Conservation (phyloP, 2,329 filamentous ascomycete species). For the Paraconiothyrium sp. region DNA sequence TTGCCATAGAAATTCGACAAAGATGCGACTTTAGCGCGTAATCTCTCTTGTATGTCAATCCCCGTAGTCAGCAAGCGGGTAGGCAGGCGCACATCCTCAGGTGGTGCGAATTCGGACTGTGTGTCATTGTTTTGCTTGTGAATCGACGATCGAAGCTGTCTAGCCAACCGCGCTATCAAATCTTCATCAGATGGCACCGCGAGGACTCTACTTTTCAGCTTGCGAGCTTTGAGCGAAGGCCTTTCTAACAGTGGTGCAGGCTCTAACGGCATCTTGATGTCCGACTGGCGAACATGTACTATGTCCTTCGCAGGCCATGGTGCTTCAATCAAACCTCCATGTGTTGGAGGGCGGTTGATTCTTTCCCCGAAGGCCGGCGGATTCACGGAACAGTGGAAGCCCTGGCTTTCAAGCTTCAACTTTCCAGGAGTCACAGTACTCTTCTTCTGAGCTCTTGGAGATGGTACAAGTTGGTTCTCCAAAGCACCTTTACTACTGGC, state of each 20-base stretch:
- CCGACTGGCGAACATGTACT: conserved; percentile 49
- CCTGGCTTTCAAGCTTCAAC: conserved; percentile 47
- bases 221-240: conserved; percentile 31
- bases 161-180: conserved; percentile 33
- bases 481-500: conserved; percentile 24
- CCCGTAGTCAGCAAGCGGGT: conserved; percentile 48
- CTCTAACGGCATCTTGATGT: conserved; percentile 6
- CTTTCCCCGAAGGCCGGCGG: conserved; percentile 33
- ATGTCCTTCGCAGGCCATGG: conserved; percentile 76
- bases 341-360: conserved; percentile 57
- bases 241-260: neutral
- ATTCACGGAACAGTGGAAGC: conserved; percentile 27
- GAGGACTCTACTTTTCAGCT: conserved; percentile 52
- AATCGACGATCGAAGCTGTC: conserved; percentile 27
- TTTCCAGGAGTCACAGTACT: conserved; percentile 60
- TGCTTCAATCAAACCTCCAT: conserved; percentile 72
- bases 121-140: neutral
- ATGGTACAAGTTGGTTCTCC: conserved; percentile 28
- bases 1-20: neutral
- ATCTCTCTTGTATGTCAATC: conserved; percentile 50
- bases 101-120: conserved; percentile 25
- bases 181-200: conserved; percentile 35
- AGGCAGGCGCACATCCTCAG: conserved; percentile 45
- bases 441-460: conserved; percentile 41
- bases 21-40: conserved; percentile 39